Conservation (phyloP, 495 filamentous ascomycete species). For the Penicillium bovifimosum region DNA sequence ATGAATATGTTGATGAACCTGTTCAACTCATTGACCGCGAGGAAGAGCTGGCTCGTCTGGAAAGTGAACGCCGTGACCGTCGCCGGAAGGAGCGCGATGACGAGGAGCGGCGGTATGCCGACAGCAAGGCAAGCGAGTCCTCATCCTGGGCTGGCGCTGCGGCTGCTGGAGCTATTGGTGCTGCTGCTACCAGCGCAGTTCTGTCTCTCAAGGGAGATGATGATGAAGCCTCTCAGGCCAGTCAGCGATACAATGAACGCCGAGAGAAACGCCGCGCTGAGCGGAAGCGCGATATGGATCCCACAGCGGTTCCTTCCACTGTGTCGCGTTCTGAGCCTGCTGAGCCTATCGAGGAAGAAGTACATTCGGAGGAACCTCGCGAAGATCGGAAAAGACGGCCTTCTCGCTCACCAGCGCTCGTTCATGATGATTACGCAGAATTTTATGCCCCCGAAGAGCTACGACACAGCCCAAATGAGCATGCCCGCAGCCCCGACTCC, state of each 20-base stretch:
- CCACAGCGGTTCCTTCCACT: slow-evolving; percentile 16
- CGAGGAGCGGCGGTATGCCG: slow-evolving; percentile 15
- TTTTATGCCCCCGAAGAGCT: slow-evolving; percentile 41
- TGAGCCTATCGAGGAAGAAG: slow-evolving; percentile 11
- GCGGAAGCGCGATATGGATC: slow-evolving; percentile 25
- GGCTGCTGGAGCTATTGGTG: slow-evolving; percentile 45
- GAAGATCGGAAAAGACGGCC: slow-evolving; percentile 20
- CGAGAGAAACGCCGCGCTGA: slow-evolving; percentile 38
- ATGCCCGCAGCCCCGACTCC: slow-evolving; percentile 6
- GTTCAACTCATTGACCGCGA: slow-evolving; percentile 30
- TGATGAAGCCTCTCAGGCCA: slow-evolving; percentile 31
- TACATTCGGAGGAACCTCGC: slow-evolving; percentile 2
- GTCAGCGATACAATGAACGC: slow-evolving; percentile 27
- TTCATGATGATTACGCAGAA: slow-evolving; percentile 38
- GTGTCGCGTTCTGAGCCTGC: slow-evolving; percentile 14
- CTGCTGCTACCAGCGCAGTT: slow-evolving; percentile 36
- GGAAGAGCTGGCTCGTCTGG: slow-evolving; percentile 6
- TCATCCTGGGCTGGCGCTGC: slow-evolving; percentile 42
- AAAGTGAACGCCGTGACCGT: slow-evolving; percentile 16
- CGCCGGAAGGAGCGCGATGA: slow-evolving; percentile 16
- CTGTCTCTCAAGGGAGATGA: slow-evolving; percentile 36
- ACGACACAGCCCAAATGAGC: slow-evolving; percentile 26
- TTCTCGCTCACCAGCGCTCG: slow-evolving; percentile 22
- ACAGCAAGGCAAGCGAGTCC: slow-evolving; percentile 20
- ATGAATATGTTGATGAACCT: slow-evolving; percentile 6